Evolutionary conservation across 176 grass and related monocot species (phyloP), one percentile per base, ranked within the genome.

Genomic region (Saccharum officinarum): DNA sequence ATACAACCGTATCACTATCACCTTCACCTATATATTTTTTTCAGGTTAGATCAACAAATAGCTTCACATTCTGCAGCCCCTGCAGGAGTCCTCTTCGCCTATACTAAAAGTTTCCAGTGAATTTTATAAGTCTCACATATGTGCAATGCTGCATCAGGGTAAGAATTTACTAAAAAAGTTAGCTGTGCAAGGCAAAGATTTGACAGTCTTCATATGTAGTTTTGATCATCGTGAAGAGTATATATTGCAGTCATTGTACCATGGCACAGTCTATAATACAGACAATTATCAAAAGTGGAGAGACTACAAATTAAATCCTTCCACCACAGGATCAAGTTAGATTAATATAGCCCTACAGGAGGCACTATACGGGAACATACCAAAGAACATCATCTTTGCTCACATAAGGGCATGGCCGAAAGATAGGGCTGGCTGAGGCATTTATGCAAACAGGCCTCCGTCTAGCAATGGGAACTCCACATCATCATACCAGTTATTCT

Each of bases 401-500:
- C 30, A 69, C 26, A 76, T 79, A 79, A 70, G 25, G 62, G 64
- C 82, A 64, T 69, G 28, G 52, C 67, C 39, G 42, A 89, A 73
- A 87, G 77, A 87, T 78, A 28, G 14, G 49, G 52, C 67, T 20
- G 42, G 66, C 57, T 42, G 39, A 44, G 7, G 41, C 68, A 18
- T 86, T 91, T 76, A 94, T 59, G 94, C 97, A 87, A 96, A 99
- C 80, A 99, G 92, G 44, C 87, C 89, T 72, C 84, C 97, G 78
- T 99, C 97, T 80, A 94, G 73, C 52, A 89, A 76, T 28, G 84
- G 86, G 62, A 91, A 89, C 80, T 94, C 91, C 64, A 76, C 69
- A 68, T 91, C 86, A 46, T 91, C 86, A 22, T 92, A 94, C 97
- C 97, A 99, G 82, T 97, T 97, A 96, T 88, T 91, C 52, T 87